Evolutionary conservation across 495 filamentous ascomycete genomes (phyloP).

Genomic region (Talaromyces nanjingensis): DNA sequence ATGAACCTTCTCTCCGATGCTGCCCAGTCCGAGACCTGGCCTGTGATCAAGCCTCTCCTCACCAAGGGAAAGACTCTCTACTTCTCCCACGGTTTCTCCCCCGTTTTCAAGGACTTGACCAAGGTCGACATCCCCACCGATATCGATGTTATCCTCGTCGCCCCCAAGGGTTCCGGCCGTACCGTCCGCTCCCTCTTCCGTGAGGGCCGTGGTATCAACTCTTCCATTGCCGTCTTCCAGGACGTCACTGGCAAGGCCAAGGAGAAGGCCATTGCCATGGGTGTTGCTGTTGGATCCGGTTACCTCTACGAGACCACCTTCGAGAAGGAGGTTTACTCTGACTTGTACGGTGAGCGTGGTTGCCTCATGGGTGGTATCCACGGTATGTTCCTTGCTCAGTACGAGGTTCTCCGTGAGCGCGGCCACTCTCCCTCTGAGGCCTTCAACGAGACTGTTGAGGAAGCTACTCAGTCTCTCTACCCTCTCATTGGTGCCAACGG

Average conservation of each 20-base stretch:
- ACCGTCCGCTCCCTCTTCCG: slow-evolving; percentile 97
- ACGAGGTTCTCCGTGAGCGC: slow-evolving; percentile 97
- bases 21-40: slow-evolving; percentile 98
- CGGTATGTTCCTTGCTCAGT: slow-evolving; percentile 99
- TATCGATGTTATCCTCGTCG: slow-evolving; percentile 98
- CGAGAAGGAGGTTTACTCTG: slow-evolving; percentile 99
- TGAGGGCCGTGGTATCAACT: slow-evolving; percentile 98
- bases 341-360: slow-evolving; percentile 98
- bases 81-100: slow-evolving; percentile 99
- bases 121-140: slow-evolving; percentile 93
- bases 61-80: slow-evolving; percentile 99
- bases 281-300: slow-evolving; percentile 90
- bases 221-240: slow-evolving; percentile 96
- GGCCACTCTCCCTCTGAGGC: slow-evolving; percentile 96
- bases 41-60: slow-evolving; percentile 91
- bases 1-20: slow-evolving; percentile 99
- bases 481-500: slow-evolving; percentile 92
- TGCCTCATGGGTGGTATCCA: slow-evolving; percentile 99
- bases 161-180: slow-evolving; percentile 97
- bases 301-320: slow-evolving; percentile 99
- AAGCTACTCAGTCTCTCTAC: slow-evolving; percentile 96
- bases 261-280: slow-evolving; percentile 95
- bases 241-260: slow-evolving; percentile 96
- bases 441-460: slow-evolving; percentile 99
- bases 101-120: slow-evolving; percentile 98